Conservation (phyloP, 805 yeast genomes). For the Pichia pseudocactophila region DNA sequence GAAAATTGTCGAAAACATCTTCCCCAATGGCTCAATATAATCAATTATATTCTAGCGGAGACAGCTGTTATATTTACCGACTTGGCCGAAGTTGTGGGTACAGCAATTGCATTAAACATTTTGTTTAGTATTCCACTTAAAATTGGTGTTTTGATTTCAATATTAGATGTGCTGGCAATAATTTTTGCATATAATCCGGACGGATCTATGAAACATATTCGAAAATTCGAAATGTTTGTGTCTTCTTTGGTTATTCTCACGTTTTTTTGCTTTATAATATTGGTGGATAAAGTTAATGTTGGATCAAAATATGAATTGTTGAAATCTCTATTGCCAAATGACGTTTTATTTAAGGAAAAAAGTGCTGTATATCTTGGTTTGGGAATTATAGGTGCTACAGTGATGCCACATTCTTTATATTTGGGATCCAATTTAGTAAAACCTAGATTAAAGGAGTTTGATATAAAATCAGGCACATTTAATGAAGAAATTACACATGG, state of each 20-base stretch:
- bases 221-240: constrained; percentile 73
- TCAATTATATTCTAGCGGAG: constrained; percentile 67
- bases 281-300: constrained; percentile 50
- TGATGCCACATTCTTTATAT: constrained; percentile 87
- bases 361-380: constrained; percentile 67
- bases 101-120: constrained; percentile 78
- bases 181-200: constrained; percentile 71
- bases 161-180: constrained; percentile 71
- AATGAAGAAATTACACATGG: constrained; percentile 13
- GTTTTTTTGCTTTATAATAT: constrained; percentile 65
- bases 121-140: constrained; percentile 65
- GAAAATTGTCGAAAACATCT: constrained; percentile 70
- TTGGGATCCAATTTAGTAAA: constrained; percentile 84
- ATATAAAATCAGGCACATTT: constrained; percentile 30
- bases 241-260: constrained; percentile 62
- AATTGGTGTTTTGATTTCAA: constrained; percentile 70
- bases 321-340: constrained; percentile 61
- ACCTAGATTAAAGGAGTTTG: constrained; percentile 72
- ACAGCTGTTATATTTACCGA: constrained; percentile 88
- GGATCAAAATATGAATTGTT: constrained; percentile 44
- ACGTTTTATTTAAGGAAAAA: constrained; percentile 44
- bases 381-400: constrained; percentile 89
- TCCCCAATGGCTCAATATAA: constrained; percentile 55
- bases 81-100: constrained; percentile 89
- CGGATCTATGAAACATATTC: constrained; percentile 64